Base-by-base conservation (phyloP, 106 monocot genomes). In the Agapanthus africanus region DNA sequence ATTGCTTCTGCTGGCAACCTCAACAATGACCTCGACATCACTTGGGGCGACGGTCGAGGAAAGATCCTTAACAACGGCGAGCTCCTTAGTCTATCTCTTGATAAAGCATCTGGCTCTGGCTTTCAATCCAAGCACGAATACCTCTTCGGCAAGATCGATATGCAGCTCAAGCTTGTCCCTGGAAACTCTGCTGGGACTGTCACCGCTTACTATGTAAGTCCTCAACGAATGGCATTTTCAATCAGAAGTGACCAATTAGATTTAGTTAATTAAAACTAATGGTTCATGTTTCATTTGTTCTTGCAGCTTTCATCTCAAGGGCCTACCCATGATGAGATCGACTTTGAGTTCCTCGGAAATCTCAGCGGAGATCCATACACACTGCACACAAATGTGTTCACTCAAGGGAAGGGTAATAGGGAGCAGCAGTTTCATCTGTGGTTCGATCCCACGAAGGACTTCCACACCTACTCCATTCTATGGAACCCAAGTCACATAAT, bases 271-370 rank as follows among this genome's bases (percentile, higher is more conserved):
- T 26, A 57, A 22, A 22, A 0, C 8, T 4, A 30, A 16, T 15
- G 0, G n/a, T 23, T 7, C 44, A 32, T 14, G 33, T 7, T 14
- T 62, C 22, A 47, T 30, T 4, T n/a, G 23, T 0, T 22, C 11
- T 18, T 42, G 47, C 68, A 60, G 69, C 25, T 50, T 0, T 73
- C 73, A n/a, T 73, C 73, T 14, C 52, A 73, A 27, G 73, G 73
- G 22, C 37, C 73, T 4, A 38, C 37, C 7, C 73, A 73, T 16
- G 87, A 87, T 14, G 87, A 87, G 51, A 64, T 87, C 7, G 87
- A 87, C 51, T 83, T 87, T 33, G 83, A 87, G 78, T 87, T 87
- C 72, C 57, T 87, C 16, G 83, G 87, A 26, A 87, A 87, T 42
- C 31, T 73, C 11, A 70, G 59, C 19, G 83, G 87, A 11, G 68